Percentiles rank a stretch among this genome's conserved stretches.
phyloP scores from a whole-genome alignment of 2,329 filamentous ascomycete species.

The Colletotrichum sublineola region DNA sequence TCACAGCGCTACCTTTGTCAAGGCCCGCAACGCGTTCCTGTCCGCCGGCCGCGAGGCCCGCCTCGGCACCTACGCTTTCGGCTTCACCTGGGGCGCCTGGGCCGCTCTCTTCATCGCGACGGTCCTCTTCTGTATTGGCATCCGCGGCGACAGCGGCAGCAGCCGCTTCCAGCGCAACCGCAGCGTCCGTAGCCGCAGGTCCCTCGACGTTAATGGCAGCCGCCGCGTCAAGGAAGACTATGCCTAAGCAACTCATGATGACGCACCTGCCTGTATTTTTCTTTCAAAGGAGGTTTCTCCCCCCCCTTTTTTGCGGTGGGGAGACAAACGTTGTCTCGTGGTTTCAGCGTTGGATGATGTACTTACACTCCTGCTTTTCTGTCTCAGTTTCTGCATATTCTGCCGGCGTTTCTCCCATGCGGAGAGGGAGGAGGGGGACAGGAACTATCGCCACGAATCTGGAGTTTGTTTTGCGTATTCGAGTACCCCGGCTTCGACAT shows the following conservation, averaged over 20 bases:
- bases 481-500: neutral
- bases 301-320: neutral
- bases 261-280: neutral
- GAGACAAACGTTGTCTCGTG: neutral
- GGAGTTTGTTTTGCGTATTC: constrained; percentile 3
- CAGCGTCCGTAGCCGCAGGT: constrained; percentile 65
- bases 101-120: constrained; percentile 75
- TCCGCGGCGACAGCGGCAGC: constrained; percentile 61
- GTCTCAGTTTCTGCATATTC: neutral
- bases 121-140: constrained; percentile 75
- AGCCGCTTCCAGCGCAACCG: constrained; percentile 62
- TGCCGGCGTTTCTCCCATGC: neutral
- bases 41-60: constrained; percentile 66
- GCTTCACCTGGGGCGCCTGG: constrained; percentile 82
- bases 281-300: neutral
- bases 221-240: constrained; percentile 80
- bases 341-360: neutral
- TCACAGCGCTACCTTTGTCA: constrained; percentile 71
- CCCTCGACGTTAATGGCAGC: constrained; percentile 65
- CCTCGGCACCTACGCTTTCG: constrained; percentile 78
- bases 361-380: neutral
- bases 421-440: too few relatives aligned
- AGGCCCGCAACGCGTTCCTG: constrained; percentile 76
- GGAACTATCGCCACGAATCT: neutral
- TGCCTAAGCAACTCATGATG: constrained; percentile 54